Base-by-base conservation (phyloP, 768 basidiomycete species). In the Boletus tomentosulus region DNA sequence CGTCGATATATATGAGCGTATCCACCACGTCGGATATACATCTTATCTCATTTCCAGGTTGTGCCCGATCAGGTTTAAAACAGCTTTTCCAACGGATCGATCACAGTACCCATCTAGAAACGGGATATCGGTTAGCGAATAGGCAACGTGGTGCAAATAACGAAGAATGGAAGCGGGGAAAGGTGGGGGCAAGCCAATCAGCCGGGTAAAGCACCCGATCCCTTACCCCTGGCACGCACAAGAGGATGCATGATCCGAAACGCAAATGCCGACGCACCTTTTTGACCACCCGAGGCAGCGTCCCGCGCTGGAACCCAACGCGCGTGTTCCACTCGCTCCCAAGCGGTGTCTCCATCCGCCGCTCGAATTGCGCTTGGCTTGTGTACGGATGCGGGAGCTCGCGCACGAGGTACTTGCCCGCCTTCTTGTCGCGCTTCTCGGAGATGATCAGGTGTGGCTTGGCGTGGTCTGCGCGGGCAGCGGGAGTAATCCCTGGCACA, bases 381-480 rank as follows among this genome's bases (percentile, higher is more conserved):
- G 96, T 98, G 66, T 93, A 98, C 3, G 96, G 97, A 71, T 88
- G 89, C 3, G 97, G 97, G 43, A 99, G 71, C 67, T 98, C 95
- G 70, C 89, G 89, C 51, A 93, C 84, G 55, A 85, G 78, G 68
- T 95, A 98, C 72, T 92, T 90, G 15, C 83, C 74, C 0, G 91
- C 94, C 68, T 97, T 97, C 74, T 92, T 92, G 74, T 98, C 96
- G 54, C 86, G 85, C 71, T 88, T 92, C 72, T 99, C 96, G 2
- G 92, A 93, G 63, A 99, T 90, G 74, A 99, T 97, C 65, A 98
- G 82, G 66, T 97, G 87, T 11, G 85, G 79, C 65, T 92, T 92
- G 56, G 78, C 77, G 63, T 85, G 86, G 70, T 99, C 97, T 13
- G 87, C 86, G 42, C 97, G 90, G 46, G 84, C 74, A 16, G 77